Conservation (phyloP, 2,329 filamentous ascomycete genomes). For the Camillea tinctor region DNA sequence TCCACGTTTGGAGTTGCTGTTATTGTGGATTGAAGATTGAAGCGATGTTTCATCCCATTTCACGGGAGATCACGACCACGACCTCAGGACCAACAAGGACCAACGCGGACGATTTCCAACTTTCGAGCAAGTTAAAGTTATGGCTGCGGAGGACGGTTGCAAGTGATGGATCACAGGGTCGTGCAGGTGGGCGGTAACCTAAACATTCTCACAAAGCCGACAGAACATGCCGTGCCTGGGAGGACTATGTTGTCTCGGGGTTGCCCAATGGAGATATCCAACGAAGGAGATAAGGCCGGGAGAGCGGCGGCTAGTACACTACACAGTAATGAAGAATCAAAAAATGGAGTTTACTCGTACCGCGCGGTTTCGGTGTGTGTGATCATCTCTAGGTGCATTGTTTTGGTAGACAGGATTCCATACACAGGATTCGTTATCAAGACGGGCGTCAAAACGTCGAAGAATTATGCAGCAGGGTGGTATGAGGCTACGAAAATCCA, state of each 20-base stretch:
- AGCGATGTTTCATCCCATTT: constrained; percentile 22
- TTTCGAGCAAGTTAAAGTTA: constrained; percentile 4
- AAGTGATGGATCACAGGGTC: neutral
- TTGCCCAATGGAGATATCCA: constrained; percentile 16
- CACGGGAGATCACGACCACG: constrained; percentile 6
- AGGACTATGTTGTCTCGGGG: neutral
- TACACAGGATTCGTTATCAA: constrained; percentile 21
- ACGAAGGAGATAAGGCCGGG: constrained; percentile 13
- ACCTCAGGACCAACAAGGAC: constrained; percentile 1
- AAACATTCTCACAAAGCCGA: neutral
- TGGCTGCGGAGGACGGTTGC: neutral
- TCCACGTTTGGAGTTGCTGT: constrained; percentile 11
- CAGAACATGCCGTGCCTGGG: neutral
- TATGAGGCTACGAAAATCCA: constrained; percentile 18
- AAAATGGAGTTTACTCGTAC: constrained; percentile 8
- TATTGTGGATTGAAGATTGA: constrained; percentile 16
- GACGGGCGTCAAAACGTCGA: constrained; percentile 18
- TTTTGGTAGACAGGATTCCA: constrained; percentile 19
- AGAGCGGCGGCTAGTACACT: constrained; percentile 21
- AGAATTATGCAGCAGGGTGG: constrained; percentile 22
- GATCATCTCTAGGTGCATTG: constrained; percentile 24
- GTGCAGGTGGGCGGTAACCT: neutral
- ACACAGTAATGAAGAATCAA: constrained; percentile 4
- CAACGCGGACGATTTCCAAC: neutral
- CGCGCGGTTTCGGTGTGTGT: constrained; percentile 17